These are phyloP conservation scores for Salix arbutifolia DNA, from an alignment of 345 rosid genomes.

Conservation along the genomic window DNA sequence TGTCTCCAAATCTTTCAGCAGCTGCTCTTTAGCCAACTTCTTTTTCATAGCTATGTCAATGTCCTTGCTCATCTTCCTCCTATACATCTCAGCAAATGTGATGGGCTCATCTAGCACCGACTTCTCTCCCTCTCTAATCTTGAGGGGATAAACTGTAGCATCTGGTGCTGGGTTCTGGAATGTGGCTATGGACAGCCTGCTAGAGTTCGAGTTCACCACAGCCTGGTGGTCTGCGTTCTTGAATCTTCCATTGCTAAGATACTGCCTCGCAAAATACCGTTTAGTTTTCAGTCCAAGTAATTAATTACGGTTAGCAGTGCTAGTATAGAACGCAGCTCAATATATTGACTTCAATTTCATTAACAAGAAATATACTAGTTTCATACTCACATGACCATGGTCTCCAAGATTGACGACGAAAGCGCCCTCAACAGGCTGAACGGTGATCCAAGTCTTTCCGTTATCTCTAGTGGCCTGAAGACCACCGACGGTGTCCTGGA, in stretches of 20 bases:
- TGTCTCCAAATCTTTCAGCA: conserved; percentile 10
- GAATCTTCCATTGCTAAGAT: conserved; percentile 33
- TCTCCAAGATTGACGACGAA: conserved; percentile 96
- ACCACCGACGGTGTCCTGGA: conserved; percentile 92
- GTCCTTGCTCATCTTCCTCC: conserved; percentile 33
- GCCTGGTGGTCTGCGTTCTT: conserved; percentile 35
- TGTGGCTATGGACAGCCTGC: conserved; percentile 33
- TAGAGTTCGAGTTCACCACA: conserved; percentile 29
- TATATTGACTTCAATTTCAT: background rate
- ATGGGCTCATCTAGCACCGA: conserved; percentile 23
- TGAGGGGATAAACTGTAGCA: conserved; percentile 27
- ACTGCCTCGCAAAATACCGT: conserved; percentile 9
- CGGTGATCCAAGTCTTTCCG: conserved; percentile 92
- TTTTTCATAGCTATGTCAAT: conserved; percentile 25
- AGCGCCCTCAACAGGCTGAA: conserved; percentile 85
- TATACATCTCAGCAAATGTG: conserved; percentile 33
- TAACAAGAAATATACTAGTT: background rate
- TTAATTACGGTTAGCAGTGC: background rate
- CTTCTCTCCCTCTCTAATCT: conserved; percentile 24
- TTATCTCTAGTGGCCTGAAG: conserved; percentile 84
- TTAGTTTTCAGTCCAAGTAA: too few relatives aligned
- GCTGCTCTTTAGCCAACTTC: conserved; percentile 24
- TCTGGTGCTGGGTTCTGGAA: conserved; percentile 34
- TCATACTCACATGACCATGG: conserved; percentile 79
- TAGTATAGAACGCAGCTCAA: background rate